Evolutionary conservation across 495 filamentous ascomycete species (phyloP), one percentile per base, ranked within the genome.

Genomic region (Neurospora intermedia): DNA sequence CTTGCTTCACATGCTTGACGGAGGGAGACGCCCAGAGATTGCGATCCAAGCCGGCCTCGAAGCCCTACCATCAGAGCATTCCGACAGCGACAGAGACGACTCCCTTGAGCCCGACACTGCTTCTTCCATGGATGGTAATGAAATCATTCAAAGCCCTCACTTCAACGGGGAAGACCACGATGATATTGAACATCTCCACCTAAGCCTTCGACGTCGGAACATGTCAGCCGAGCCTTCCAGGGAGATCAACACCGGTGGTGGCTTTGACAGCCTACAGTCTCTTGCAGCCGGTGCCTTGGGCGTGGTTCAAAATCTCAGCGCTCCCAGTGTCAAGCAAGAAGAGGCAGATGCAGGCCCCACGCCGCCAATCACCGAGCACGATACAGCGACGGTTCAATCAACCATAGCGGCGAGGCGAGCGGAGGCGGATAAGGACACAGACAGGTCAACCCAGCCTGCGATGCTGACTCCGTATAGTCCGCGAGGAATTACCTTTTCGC

Each of bases 1-100:
- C 69, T 78, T 90, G 74, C 81, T 90, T 43, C 77, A 79, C 39
- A 81, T 83, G 73, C 84, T 90, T 70, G 86, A 81, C 77, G 83
- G 81, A 73, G 83, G 86, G 73, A 84, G 84, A 74, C 80, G 79
- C 43, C 79, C 77, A 18, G 82, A 87, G 46, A 82, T 87, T 74
- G 83, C 85, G 73, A 74, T 78, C 69, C 75, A 82, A 74, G 85
- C 83, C 20, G 85, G 83, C 59, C 73, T 75, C 39, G 72, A 82
- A 45, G 79, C 80, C 72, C 75, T 84, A 69, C 77, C 80, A 43
- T 82, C 79, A 43, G 79, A 79, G 27, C 72, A 69, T 39, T 77
- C 78, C 9, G 78, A 74, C 73, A 74, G 40, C 76, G 15, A 43
- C 71, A 62, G 66, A 43, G 72, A 71, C 69, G 69, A 31, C 23